Base-by-base conservation (phyloP, 257 asterid species). In the Solanum sparsipilum region DNA sequence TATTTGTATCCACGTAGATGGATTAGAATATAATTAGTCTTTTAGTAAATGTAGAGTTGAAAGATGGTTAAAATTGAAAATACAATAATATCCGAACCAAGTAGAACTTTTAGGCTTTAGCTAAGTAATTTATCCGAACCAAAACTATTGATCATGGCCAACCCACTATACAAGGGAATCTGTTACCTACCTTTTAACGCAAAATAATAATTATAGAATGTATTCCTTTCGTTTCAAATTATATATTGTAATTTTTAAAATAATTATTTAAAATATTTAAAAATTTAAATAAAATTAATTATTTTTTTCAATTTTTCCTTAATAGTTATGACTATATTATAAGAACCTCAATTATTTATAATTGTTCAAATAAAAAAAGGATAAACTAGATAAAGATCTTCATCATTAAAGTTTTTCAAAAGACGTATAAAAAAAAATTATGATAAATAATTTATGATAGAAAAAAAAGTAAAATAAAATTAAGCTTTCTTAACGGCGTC, bases 71-170 rank as follows among this genome's bases (percentile, higher is more conserved):
- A 73, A 8, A 34, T 4, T 73, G 16, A 74, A 87, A 84, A 21
- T 18, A 23, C 39, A 16, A 16, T 34, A 78, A 86, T 38, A 76
- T 5, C 87, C 92, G 86, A 93, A 88, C 90, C 93, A 89, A 84
- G 73, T 46, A 88, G 83, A 74, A 32, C 3, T 32, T 23, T 38
- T 56, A 56, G 65, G 65, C 65, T 56, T 18, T 1, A 7, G 12
- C 9, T 5, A 1, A 25, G 83, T 63, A 65, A 39, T 71, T 9
- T 73, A 73, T 20, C 81, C 93, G 89, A 90, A 41, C 87, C 92
- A 41, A 65, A 86, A 82, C 68, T 52, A 41, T 85, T 73, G 86
- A 35, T 76, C 3, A n/a, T 88, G 89, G 81, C 81, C 88, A 85
- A 78, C 29, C 10, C 13, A 29, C 20, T 25, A 36, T 12, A 58